Evolutionary conservation across 805 yeast genomes (phyloP), one percentile per base, ranked within the genome.

Genomic region (Peterozyma toletana): DNA sequence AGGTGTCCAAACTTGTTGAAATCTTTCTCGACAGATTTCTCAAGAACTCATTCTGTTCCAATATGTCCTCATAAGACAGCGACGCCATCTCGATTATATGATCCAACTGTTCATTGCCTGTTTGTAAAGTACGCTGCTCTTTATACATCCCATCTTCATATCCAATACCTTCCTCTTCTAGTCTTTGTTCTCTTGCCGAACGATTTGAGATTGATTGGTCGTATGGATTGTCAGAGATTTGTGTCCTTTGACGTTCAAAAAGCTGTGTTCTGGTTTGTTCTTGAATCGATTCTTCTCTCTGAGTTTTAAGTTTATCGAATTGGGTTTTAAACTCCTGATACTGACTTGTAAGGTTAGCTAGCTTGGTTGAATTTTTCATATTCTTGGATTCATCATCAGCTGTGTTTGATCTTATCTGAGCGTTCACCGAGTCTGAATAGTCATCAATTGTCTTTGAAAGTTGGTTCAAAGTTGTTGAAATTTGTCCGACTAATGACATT

Each of bases 71-170:
- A 50, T 88, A 77, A 2, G 96, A 87, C 40, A 75, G 74, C 48
- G 84, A 78, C 2, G 97, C 98, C 83, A 87, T 84, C 55, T 86
- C 97, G 37, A 93, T 61, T 36, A 93, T 87, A 50, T 86, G 88
- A 58, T 93, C 99, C 48, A 93, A 66, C 58, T 87, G 96, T 43
- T 80, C 80, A 36, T 85, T 80, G 0, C 96, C 89, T 45, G 86
- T 68, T 30, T 73, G 72, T 33, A 85, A 64, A 7, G 77, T 73
- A 38, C 75, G 74, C 38, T 72, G 73, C 55, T 93, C 98, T 49
- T 82, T 77, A 49, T 73, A 68, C 45, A 86, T 63, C 0, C 95
- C 95, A 41, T 82, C 81, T 48, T 70, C 46, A 60, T 42, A 18
- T 60, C 59, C 30, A 56, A 58, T 16, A 18, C 34, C 33, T 15